A percentile compares a stretch with the other conserved stretches of the same genome.
phyloP scores from a whole-genome alignment of 2,329 filamentous ascomycete genomes.

The Tolypocladium sp. region DNA sequence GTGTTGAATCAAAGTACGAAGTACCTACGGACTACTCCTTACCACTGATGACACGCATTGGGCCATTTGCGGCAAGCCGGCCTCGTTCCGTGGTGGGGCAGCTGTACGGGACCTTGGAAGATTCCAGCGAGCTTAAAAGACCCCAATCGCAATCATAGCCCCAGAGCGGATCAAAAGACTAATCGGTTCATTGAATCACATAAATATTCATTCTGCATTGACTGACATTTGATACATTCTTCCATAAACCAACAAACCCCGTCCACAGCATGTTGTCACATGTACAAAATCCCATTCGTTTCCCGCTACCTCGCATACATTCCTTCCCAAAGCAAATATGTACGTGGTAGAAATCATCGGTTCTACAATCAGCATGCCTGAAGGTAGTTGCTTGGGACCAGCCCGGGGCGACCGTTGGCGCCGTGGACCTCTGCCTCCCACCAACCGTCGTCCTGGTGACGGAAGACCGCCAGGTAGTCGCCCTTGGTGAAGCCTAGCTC shows the following conservation, averaged over 20 bases:
- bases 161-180: too few relatives aligned
- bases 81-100: not conserved
- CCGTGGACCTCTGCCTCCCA: constrained; percentile 95
- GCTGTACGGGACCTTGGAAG: too few relatives aligned
- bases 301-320: not conserved
- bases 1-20: not conserved
- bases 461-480: constrained; percentile 78
- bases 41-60: not conserved
- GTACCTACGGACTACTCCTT: too few relatives aligned
- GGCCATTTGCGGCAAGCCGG: not conserved
- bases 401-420: constrained; percentile 46
- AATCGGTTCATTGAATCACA: not conserved
- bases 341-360: not conserved
- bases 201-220: not conserved
- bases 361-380: constrained; percentile 33
- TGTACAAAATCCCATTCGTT: constrained; percentile 1
- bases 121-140: too few relatives aligned
- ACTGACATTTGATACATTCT: not conserved
- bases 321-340: not conserved
- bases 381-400: constrained; percentile 62
- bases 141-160: too few relatives aligned
- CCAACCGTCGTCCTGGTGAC: constrained; percentile 96
- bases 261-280: not conserved
- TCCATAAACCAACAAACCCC: not conserved
- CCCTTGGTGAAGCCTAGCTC: constrained; percentile 90